Base-by-base conservation (phyloP, 1,284 basidiomycete species). In the Melampsora americana region DNA sequence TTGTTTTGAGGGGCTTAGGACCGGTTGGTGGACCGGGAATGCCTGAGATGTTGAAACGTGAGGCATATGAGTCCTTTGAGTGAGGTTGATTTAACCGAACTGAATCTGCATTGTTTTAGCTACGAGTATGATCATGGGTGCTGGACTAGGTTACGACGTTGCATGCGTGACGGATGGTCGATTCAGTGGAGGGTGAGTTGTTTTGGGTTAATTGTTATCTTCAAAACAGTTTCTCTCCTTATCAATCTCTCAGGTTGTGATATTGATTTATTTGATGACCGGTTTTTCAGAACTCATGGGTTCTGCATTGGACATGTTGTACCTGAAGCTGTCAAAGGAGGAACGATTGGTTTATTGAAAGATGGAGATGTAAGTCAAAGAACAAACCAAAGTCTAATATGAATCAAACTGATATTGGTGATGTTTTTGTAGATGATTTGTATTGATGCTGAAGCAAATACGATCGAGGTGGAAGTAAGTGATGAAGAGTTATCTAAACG, bases 151-250 rank as follows among this genome's bases (percentile, higher is more conserved):
- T 53, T 88, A 90, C 77, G 90, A 91, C 69, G 95, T 94, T 2
- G 95, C 95, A 0, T 88, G 96, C 78, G 89, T 99, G 80, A 99
- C 95, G 0, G 95, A 99, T 83, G 95, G 95, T 62, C 89, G 95
- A 59, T 99, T 99, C 87, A 93, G 91, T 39, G 95, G 95, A 71
- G 93, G 91, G 90, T 92, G 79, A 82, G 88, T 80, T 59, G 35
- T 59, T 30, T 46, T 35, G 12, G 11, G 20, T 60, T 16, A 59
- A 30, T 53, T 60, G 16, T 11, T 16, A 26, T 23, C 14, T 16
- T 72, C 12, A 42, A 28, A 1, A 48, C 30, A 12, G 18, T 66
- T 67, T 23, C 9, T 20, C 7, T 39, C 16, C 7, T 59, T n/a
- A 2, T 9, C 14, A 42, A 12, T 42, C 39, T 42, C 39, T 9